phyloP scores from a whole-genome alignment of 345 rosid genomes.

The Trapa bicornis region DNA sequence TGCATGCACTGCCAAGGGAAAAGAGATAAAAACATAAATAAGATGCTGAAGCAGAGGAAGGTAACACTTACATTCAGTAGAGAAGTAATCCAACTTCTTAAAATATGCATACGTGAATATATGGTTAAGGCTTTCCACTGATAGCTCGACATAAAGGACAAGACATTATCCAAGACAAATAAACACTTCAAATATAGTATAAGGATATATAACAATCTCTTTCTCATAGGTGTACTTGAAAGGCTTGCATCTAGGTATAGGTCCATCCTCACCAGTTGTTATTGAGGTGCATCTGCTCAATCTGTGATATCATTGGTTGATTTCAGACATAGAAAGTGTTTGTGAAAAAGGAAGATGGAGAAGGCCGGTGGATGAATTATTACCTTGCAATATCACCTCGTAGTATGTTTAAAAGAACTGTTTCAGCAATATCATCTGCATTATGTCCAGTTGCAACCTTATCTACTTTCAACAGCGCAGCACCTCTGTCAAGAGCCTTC shows the following conservation, averaged over 20 bases:
- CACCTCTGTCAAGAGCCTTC: slow-evolving; percentile 96
- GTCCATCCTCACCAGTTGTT: slow-evolving; percentile 92
- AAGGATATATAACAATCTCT: slow-evolving; percentile 98
- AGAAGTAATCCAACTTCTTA: slow-evolving; percentile 94
- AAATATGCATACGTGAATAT: slow-evolving; percentile 81
- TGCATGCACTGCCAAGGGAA: background rate
- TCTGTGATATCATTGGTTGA: slow-evolving; percentile 22
- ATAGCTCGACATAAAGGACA: background rate
- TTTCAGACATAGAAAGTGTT: slow-evolving; percentile 1
- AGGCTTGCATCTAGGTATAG: slow-evolving; percentile 94
- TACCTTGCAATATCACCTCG: slow-evolving; percentile 95
- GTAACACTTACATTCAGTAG: slow-evolving; percentile 83
- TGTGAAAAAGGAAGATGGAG: slow-evolving; percentile 4
- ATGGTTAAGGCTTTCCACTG: slow-evolving; percentile 39
- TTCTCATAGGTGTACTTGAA: slow-evolving; percentile 89
- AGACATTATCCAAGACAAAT: slow-evolving; percentile 1
- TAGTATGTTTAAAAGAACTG: slow-evolving; percentile 74
- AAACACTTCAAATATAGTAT: background rate
- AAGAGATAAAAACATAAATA: background rate
- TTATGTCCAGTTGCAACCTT: slow-evolving; percentile 88
- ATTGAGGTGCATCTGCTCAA: slow-evolving; percentile 81
- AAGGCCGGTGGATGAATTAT: background rate
- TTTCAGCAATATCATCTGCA: slow-evolving; percentile 97
- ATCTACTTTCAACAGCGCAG: slow-evolving; percentile 74
- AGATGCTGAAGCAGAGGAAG: background rate